Evolutionary conservation across 495 filamentous ascomycete genomes (phyloP), one percentile per base, ranked within the genome.

Genomic region (Penicillium soppii): DNA sequence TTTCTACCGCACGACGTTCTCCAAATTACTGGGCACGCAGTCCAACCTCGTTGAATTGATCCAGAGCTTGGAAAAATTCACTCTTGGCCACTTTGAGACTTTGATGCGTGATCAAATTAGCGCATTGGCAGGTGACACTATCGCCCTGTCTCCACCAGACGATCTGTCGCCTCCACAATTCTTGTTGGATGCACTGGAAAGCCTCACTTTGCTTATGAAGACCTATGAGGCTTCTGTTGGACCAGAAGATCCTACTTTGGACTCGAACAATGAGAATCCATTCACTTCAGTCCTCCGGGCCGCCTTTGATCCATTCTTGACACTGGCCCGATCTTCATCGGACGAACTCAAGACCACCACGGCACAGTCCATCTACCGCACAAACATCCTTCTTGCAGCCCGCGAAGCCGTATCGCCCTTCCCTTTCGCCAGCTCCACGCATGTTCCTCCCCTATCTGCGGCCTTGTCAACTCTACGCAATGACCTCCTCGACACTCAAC

Each of bases 1-100:
- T 40, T 99, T 97, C 71, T 99, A 99, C 71, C 84, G 82, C 41
- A 75, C 79, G 32, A 97, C 89, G 1, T 96, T 97, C 56, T 75
- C 82, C 7, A 90, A 83, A 61, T 70, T 99, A 2, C 73, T 97
- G 0, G 88, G 89, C 19, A 56, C 78, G 4, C 75, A 85, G 9
- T 89, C 90, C 0, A 75, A 76, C 13, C 70, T 98, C 0, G 78
- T 91, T 0, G 85, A 89, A 10, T 76, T 85, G 2, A 79, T 96
- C 50, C 67, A 73, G 21, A 74, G 59, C 7, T 75, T 97, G 3
- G 86, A 92, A 55, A 80, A 85, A 22, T 87, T 87, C 55, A 92
- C 94, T 4, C 75, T 96, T 36, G 76, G 79, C 17, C 91, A 95
- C 62, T 97, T 98, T 72, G 81, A 86, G 48, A 78, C 79, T 6